phyloP scores from a whole-genome alignment of 75 land plant genomes.

The Picea sitchensis region DNA sequence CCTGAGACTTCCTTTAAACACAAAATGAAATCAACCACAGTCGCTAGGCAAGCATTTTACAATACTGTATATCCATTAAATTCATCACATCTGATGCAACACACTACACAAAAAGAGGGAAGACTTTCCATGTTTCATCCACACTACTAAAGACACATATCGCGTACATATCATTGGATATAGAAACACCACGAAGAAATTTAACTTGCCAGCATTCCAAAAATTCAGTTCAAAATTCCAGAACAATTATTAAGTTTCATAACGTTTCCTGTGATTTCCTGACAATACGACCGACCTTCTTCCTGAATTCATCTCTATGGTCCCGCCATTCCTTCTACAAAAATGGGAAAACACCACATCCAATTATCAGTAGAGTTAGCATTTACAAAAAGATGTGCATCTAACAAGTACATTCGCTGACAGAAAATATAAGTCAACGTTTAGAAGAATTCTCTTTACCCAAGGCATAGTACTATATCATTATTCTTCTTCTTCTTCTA shows the following conservation, averaged over 20 bases:
- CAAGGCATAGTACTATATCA: not conserved
- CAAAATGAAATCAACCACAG: not conserved
- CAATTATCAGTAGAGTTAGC: not conserved
- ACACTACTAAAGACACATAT: too few species aligned
- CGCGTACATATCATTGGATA: too few species aligned
- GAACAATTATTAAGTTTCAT: not conserved
- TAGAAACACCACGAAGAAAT: too few species aligned
- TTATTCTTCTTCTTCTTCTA: not conserved
- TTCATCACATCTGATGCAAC: too few species aligned
- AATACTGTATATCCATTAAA: too few species aligned
- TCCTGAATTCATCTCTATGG: slow-evolving; percentile 16
- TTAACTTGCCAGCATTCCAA: too few species aligned
- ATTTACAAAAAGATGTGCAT: not conserved
- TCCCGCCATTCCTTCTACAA: slow-evolving; percentile 17
- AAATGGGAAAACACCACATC: not conserved
- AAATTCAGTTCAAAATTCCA: too few species aligned
- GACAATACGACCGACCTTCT: slow-evolving; percentile 19
- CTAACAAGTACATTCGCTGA: not conserved
- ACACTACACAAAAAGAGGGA: too few species aligned
- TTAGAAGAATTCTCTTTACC: not conserved
- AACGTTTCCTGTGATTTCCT: slow-evolving; percentile 19
- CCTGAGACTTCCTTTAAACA: not conserved
- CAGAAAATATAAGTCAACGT: not conserved
- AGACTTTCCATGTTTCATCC: too few species aligned
- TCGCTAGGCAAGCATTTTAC: too few species aligned